phyloP scores from a whole-genome alignment of 306 rosid genomes.

The Prunus padus region DNA sequence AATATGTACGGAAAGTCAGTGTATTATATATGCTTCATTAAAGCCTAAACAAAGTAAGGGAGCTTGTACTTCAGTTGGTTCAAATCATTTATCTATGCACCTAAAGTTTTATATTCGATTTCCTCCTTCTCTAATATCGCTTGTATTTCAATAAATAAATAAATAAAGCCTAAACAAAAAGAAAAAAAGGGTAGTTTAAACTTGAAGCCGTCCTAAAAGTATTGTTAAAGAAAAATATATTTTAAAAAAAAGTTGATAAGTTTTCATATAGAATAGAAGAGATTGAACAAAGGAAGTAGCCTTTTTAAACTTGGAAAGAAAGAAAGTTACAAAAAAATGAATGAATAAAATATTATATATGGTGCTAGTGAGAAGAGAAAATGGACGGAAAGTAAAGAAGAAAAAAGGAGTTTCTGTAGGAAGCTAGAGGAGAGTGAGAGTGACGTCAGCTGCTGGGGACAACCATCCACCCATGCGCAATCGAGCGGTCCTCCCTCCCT shows the following conservation, averaged over 20 bases:
- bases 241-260: neutral
- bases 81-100: fast-evolving
- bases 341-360: neutral
- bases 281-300: neutral
- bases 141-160: too few species aligned
- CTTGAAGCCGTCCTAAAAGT: neutral
- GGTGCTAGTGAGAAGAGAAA: slow-evolving; percentile 17
- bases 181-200: neutral
- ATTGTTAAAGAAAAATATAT: neutral
- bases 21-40: too few species aligned
- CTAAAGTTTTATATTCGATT: too few species aligned
- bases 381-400: neutral
- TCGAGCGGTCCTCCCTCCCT: slow-evolving; percentile 65
- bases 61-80: too few species aligned
- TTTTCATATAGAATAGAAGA: neutral
- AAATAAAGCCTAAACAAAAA: neutral
- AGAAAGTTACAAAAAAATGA: neutral
- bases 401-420: slow-evolving; percentile 11
- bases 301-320: neutral
- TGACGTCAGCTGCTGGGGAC: slow-evolving; percentile 77
- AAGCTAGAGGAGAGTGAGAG: slow-evolving; percentile 30
- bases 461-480: slow-evolving; percentile 82
- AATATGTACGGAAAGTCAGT: too few species aligned
- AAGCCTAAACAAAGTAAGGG: too few species aligned
- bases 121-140: too few species aligned